Evolutionary conservation across 2,329 filamentous ascomycete species (phyloP).

Genomic region (Dendrostoma leiphaemia): DNA sequence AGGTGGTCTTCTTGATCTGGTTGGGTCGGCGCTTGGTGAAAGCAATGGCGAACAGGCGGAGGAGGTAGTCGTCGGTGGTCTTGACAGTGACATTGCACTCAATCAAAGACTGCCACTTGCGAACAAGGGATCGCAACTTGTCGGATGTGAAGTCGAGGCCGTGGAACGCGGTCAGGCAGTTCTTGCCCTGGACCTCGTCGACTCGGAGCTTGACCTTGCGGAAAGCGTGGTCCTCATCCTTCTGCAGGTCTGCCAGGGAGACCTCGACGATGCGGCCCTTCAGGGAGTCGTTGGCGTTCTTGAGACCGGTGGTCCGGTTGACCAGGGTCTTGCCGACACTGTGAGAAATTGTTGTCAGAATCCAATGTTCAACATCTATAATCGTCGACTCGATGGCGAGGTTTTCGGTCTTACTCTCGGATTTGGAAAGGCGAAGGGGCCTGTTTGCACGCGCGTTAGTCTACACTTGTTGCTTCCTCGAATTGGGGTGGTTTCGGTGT

Average conservation of each 20-base stretch:
- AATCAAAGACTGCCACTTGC: slow-evolving; percentile 99
- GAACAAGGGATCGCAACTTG: slow-evolving; percentile 98
- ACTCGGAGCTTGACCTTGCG: slow-evolving; percentile 99
- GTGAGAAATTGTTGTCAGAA: slow-evolving; percentile 23
- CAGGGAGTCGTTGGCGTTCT: slow-evolving; percentile 99
- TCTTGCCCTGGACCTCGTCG: slow-evolving; percentile 99
- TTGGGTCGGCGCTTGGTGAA: slow-evolving; percentile 99
- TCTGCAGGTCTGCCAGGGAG: slow-evolving; percentile 97
- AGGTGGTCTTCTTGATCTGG: slow-evolving; percentile 99
- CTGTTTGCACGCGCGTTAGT: slow-evolving; percentile 41
- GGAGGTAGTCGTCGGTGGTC: slow-evolving; percentile 99
- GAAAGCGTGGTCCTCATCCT: slow-evolving; percentile 99
- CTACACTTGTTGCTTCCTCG: slow-evolving; percentile 1
- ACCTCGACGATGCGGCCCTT: slow-evolving; percentile 99
- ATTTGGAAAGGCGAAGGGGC: slow-evolving; percentile 93
- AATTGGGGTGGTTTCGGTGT: neutral
- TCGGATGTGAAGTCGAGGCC: slow-evolving; percentile 99
- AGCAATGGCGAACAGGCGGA: slow-evolving; percentile 97
- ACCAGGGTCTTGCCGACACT: slow-evolving; percentile 99
- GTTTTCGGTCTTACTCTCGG: slow-evolving; percentile 75
- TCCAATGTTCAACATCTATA: neutral
- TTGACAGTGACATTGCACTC: slow-evolving; percentile 99
- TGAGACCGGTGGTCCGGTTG: slow-evolving; percentile 98
- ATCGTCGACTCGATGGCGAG: slow-evolving; percentile 6
- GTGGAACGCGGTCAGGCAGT: slow-evolving; percentile 99